Percentiles rank a stretch among this genome's conserved stretches.
These are phyloP conservation scores for Rhinocladiella similis DNA, from an alignment of 2,329 filamentous ascomycete species.

Conservation along the genomic window DNA sequence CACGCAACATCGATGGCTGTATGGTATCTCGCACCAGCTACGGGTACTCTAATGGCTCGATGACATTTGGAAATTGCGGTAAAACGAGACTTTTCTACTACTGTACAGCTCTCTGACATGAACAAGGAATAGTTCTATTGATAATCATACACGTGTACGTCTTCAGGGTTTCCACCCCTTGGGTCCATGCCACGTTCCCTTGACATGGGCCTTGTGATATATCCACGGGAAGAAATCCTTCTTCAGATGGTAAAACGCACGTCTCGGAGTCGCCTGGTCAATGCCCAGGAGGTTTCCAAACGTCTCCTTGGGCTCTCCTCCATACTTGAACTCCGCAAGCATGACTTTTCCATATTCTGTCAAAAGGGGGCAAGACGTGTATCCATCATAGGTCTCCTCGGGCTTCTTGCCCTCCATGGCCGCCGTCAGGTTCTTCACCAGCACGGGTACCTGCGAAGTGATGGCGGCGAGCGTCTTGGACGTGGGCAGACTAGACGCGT, in stretches of 20 bases:
- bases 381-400: constrained; percentile 53
- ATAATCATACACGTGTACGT: neutral
- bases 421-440: constrained; percentile 51
- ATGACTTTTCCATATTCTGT: constrained; percentile 64
- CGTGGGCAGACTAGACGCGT: constrained; percentile 60
- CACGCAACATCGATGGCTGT: no score
- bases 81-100: no score
- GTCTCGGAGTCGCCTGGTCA: constrained; percentile 58
- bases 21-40: no score
- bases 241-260: constrained; percentile 63
- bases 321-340: constrained; percentile 67
- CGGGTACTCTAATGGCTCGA: no score
- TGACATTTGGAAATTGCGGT: no score
- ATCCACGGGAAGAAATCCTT: constrained; percentile 70
- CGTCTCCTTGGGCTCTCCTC: constrained; percentile 63
- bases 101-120: no score
- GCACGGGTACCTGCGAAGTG: constrained; percentile 52
- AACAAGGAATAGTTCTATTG: no score
- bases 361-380: constrained; percentile 56
- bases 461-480: constrained; percentile 59
- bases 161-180: constrained; percentile 47
- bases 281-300: constrained; percentile 57
- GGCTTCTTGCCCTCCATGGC: constrained; percentile 48
- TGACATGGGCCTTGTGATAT: constrained; percentile 61
- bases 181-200: constrained; percentile 63